These are phyloP conservation scores for Vitis riparia DNA, from an alignment of 164 flowering plant genomes.

Conservation along the genomic window DNA sequence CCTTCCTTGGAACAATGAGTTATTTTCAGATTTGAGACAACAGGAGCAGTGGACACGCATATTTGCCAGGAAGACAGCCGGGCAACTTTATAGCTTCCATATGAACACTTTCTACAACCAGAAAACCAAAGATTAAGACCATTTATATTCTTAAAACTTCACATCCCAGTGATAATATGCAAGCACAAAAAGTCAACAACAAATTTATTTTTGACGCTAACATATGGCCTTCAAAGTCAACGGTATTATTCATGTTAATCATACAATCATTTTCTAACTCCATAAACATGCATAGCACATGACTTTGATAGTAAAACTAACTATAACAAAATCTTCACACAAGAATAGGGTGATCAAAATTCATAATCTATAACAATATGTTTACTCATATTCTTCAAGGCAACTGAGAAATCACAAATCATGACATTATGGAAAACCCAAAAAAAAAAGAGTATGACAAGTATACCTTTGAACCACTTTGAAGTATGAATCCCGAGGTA, in stretches of 20 bases:
- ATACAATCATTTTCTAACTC: too few species aligned
- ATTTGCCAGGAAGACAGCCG: constrained; percentile 17
- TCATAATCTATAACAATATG: not conserved
- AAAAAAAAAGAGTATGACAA: not conserved
- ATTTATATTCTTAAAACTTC: not conserved
- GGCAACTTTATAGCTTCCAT: constrained; percentile 18
- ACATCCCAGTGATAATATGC: not conserved
- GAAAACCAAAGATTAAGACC: constrained; percentile 7
- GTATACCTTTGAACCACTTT: constrained; percentile 27
- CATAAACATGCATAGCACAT: too few species aligned
- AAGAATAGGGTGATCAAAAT: too few species aligned
- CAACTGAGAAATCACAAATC: not conserved
- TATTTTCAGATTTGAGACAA: constrained; percentile 12
- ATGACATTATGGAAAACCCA: not conserved
- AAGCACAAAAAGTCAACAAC: not conserved
- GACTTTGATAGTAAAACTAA: not conserved
- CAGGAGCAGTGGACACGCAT: constrained; percentile 12
- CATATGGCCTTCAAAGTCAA: too few species aligned
- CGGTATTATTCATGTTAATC: too few species aligned
- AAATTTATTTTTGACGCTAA: too few species aligned
- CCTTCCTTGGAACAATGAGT: constrained; percentile 13
- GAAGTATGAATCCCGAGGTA: constrained; percentile 19
- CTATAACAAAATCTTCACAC: not conserved
- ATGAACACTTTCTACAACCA: constrained; percentile 28
- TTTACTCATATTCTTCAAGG: not conserved